Evolutionary conservation across 108 stramenopile genomes (phyloP).

Genomic region (Skeletonema marinoi): DNA sequence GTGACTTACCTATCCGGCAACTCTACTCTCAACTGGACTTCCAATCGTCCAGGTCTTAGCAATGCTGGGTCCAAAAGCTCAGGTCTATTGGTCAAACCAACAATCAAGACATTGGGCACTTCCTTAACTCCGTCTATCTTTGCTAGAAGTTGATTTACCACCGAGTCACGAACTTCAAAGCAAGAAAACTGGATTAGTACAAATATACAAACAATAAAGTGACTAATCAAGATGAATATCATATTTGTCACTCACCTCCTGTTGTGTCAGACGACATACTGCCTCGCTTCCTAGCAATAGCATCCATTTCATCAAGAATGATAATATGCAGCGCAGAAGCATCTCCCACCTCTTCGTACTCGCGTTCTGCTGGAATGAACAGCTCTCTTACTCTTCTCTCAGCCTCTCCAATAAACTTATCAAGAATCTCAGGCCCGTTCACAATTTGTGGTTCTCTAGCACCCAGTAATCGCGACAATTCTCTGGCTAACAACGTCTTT

Average conservation of each 20-base stretch:
- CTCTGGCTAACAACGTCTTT: constrained; percentile 92
- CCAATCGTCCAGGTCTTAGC: constrained; percentile 86
- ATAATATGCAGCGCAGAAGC: constrained; percentile 82
- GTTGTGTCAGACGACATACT: constrained; percentile 67
- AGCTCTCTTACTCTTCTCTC: constrained; percentile 75
- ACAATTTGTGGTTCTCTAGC: constrained; percentile 96
- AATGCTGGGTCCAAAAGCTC: constrained; percentile 87
- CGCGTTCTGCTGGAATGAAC: constrained; percentile 70
- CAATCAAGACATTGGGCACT: constrained; percentile 75
- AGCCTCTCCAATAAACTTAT: constrained; percentile 60
- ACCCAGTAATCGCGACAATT: constrained; percentile 86
- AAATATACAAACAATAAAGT: neutral
- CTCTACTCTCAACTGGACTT: constrained; percentile 85
- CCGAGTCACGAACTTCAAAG: constrained; percentile 67
- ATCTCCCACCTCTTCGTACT: constrained; percentile 69
- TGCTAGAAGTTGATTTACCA: constrained; percentile 87
- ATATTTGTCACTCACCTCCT: constrained; percentile 17
- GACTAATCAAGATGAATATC: neutral
- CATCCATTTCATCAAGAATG: constrained; percentile 90
- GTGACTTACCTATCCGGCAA: constrained; percentile 58
- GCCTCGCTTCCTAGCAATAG: constrained; percentile 82
- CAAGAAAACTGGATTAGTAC: neutral
- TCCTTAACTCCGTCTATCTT: constrained; percentile 83
- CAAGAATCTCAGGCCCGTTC: constrained; percentile 77
- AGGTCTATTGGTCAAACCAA: constrained; percentile 88